phyloP scores from a whole-genome alignment of 805 yeast species.

The Saccharomycopsis sp. region DNA sequence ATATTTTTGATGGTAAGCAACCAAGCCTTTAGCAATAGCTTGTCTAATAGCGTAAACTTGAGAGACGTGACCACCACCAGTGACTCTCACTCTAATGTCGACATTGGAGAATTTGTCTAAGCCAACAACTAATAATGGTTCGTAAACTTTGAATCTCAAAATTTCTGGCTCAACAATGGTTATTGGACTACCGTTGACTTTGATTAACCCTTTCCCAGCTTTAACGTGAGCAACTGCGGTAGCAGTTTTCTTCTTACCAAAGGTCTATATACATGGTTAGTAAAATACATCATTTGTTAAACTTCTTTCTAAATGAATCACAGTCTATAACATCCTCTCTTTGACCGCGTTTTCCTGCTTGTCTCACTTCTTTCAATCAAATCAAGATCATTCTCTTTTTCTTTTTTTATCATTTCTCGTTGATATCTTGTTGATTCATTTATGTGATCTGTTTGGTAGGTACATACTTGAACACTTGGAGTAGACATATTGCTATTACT shows the following conservation, averaged over 20 bases:
- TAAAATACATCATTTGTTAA: not conserved
- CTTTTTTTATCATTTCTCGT: too few species aligned
- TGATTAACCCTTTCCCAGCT: slow-evolving; percentile 99
- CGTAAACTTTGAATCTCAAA: slow-evolving; percentile 99
- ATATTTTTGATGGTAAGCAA: slow-evolving; percentile 98
- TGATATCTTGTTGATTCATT: not conserved
- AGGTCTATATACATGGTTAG: slow-evolving; percentile 59
- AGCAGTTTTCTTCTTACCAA: slow-evolving; percentile 99
- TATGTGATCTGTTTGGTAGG: not conserved
- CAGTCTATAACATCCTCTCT: not conserved
- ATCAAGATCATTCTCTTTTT: not conserved
- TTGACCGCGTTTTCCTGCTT: not conserved
- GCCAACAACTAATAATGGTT: slow-evolving; percentile 97
- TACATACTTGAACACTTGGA: slow-evolving; percentile 87
- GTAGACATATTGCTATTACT: slow-evolving; percentile 37
- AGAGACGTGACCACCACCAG: slow-evolving; percentile 99
- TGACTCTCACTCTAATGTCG: slow-evolving; percentile 97
- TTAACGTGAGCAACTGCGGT: slow-evolving; percentile 99
- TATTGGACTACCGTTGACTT: slow-evolving; percentile 99
- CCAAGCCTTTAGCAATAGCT: slow-evolving; percentile 98
- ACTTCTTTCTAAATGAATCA: not conserved
- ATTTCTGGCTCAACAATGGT: slow-evolving; percentile 98
- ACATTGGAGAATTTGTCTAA: slow-evolving; percentile 97
- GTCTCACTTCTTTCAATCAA: not conserved
- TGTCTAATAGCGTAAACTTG: slow-evolving; percentile 99